A percentile compares a stretch with the other conserved stretches of the same genome.
Evolutionary conservation across 2,329 filamentous ascomycete species (phyloP).

Genomic region (Verticillium albo-atrum): DNA sequence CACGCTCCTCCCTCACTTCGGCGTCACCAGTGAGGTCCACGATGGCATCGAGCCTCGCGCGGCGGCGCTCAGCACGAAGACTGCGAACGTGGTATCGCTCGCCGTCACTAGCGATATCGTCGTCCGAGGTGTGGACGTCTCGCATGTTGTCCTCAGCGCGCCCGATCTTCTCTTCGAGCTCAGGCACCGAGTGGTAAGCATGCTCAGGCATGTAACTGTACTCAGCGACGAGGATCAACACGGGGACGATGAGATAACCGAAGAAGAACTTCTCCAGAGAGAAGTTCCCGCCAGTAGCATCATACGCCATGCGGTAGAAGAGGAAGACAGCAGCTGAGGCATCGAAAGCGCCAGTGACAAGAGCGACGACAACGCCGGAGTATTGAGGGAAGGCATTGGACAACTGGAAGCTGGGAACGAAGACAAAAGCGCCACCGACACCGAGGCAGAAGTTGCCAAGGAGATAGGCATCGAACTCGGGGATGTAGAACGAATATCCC

Average conservation of each 20-base stretch:
- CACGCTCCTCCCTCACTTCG: constrained; percentile 49
- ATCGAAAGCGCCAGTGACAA: constrained; percentile 61
- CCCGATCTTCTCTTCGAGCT: constrained; percentile 34
- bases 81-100: constrained; percentile 38
- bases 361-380: constrained; percentile 55
- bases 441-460: constrained; percentile 56
- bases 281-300: constrained; percentile 31
- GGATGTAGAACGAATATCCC: constrained; percentile 49
- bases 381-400: constrained; percentile 60
- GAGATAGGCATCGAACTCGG: constrained; percentile 55
- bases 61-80: constrained; percentile 44
- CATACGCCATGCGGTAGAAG: constrained; percentile 52
- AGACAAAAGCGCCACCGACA: constrained; percentile 59
- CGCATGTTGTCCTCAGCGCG: constrained; percentile 26
- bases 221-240: constrained; percentile 29
- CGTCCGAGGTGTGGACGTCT: constrained; percentile 48
- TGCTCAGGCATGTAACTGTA: constrained; percentile 31
- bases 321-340: constrained; percentile 59
- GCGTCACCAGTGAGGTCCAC: constrained; percentile 55
- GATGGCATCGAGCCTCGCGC: constrained; percentile 56
- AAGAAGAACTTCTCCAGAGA: constrained; percentile 34
- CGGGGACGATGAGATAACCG: constrained; percentile 28
- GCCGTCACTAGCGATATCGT: constrained; percentile 44
- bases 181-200: constrained; percentile 31
- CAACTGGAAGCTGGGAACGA: constrained; percentile 61